Base-by-base conservation (phyloP, 2,329 filamentous ascomycete genomes). In the Cryphonectria parasitica region DNA sequence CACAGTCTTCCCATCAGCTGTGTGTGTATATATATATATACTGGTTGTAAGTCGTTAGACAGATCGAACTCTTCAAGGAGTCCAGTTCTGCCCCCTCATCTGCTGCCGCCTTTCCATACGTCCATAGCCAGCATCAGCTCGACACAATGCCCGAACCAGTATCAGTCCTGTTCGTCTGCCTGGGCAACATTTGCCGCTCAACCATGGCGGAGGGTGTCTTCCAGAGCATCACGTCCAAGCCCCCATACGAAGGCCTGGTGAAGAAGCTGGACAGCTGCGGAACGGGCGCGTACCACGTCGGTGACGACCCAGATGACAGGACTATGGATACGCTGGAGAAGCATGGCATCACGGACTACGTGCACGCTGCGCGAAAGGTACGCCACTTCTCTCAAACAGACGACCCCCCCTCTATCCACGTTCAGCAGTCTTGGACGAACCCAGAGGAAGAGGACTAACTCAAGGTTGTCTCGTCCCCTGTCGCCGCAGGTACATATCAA, bases 141-240 rank as follows among this genome's bases (percentile, higher is more conserved):
- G 64, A 34, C 64, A 49, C 31, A 41, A 73, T 71, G 71, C 69
- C 66, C 49, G 66, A 73, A 54, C 66, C 66, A 54, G 75, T 93
- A 68, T 94, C 91, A 2, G 92, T 98, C 52, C 88, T 98, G 67
- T 98, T 98, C 79, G 95, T 98, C 76, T 99, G 96, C 82, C 87
- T 98, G 45, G 96, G 96, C 80, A 99, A 99, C 82, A 98, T 98
- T 78, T 99, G 94, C 79, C 86, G 88, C 72, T 97, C 94, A 10
- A 93, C 96, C 43, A 98, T 99, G 96, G 94, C 95, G 62, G 95
- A 98, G 84, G 96, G 93, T 65, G 92, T 97, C 74, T 98, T 99
- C 83, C 89, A 90, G 71, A 88, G 90, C 72, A 83, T 96, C 56
- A 87, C 87, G 56, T 85, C 87, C 74, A 87, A 91, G 75, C 82